A percentile compares a stretch with the other conserved stretches of the same genome.
Conservation (phyloP, 2,329 filamentous ascomycete genomes). For the Pseudogymnoascus destructans region DNA sequence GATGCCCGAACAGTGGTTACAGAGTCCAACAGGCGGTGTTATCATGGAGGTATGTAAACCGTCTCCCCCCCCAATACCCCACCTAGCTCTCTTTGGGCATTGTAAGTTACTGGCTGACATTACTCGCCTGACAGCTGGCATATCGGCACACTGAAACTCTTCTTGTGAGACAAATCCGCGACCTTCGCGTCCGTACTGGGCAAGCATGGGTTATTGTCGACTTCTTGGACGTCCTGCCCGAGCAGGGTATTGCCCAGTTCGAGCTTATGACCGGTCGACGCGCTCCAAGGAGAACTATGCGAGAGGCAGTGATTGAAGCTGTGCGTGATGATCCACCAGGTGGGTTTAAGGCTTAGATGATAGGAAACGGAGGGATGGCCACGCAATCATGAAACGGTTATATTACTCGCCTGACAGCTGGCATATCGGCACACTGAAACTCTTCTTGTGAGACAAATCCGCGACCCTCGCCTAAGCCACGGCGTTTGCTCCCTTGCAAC, state of each 20-base stretch:
- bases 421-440: slow-evolving; percentile 61
- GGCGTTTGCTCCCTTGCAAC: background rate
- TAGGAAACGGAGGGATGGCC: background rate
- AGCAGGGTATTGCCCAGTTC: slow-evolving; percentile 67
- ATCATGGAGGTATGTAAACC: slow-evolving; percentile 41
- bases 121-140: slow-evolving; percentile 27
- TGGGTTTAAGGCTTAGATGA: background rate
- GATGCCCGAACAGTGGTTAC: slow-evolving; percentile 53
- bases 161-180: slow-evolving; percentile 50
- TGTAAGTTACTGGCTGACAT: background rate
- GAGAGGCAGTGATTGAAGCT: slow-evolving; percentile 39
- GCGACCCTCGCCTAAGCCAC: slow-evolving; percentile 30
- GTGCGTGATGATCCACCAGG: background rate
- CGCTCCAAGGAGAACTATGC: slow-evolving; percentile 56
- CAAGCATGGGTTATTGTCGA: slow-evolving; percentile 55
- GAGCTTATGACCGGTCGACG: slow-evolving; percentile 62
- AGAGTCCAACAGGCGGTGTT: slow-evolving; percentile 59
- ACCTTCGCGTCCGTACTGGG: slow-evolving; percentile 34
- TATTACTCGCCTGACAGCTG: slow-evolving; percentile 2
- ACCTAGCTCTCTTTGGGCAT: background rate
- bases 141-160: slow-evolving; percentile 61
- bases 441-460: slow-evolving; percentile 52
- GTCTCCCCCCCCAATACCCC: background rate
- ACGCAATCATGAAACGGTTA: background rate
- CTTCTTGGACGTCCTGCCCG: slow-evolving; percentile 58